phyloP scores from a whole-genome alignment of 2,329 filamentous ascomycete species.

The Colletotrichum spaethianum region DNA sequence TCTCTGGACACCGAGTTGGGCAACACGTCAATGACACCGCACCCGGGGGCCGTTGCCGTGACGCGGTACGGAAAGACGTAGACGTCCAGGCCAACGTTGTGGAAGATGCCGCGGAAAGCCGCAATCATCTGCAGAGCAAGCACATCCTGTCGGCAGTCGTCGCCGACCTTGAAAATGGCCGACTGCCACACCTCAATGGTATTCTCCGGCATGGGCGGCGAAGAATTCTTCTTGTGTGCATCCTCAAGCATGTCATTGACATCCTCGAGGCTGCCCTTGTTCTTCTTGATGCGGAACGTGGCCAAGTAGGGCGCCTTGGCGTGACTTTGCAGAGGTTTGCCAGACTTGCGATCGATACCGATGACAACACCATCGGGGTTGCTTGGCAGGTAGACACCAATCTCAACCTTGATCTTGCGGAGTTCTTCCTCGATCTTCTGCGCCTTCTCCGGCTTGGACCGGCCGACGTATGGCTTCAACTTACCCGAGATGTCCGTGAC shows the following conservation, averaged over 20 bases:
- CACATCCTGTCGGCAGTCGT: conserved; percentile 98
- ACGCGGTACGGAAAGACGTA: conserved; percentile 98
- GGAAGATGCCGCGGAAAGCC: conserved; percentile 97
- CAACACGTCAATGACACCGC: conserved; percentile 97
- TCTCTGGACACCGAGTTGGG: conserved; percentile 98
- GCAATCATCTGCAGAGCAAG: conserved; percentile 98
- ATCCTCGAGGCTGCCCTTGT: conserved; percentile 68
- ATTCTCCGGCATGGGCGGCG: conserved; percentile 56
- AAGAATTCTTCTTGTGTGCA: conserved; percentile 53
- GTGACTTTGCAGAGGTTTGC: conserved; percentile 96
- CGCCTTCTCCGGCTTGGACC: conserved; percentile 95
- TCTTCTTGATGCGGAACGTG: conserved; percentile 96
- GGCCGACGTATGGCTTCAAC: conserved; percentile 92
- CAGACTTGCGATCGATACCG: conserved; percentile 97
- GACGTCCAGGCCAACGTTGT: conserved; percentile 93
- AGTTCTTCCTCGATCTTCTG: conserved; percentile 99
- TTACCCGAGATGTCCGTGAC: conserved; percentile 97
- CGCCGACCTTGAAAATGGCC: conserved; percentile 99
- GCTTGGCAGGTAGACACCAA: conserved; percentile 96
- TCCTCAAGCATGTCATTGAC: conserved; percentile 67
- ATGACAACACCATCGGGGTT: conserved; percentile 98
- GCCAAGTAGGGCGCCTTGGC: conserved; percentile 99
- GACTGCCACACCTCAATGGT: conserved; percentile 98
- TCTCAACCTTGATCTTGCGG: conserved; percentile 95
- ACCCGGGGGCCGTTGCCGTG: conserved; percentile 95